Evolutionary conservation across 306 rosid species (phyloP).

Genomic region (Cucurbita argyrosperma): DNA sequence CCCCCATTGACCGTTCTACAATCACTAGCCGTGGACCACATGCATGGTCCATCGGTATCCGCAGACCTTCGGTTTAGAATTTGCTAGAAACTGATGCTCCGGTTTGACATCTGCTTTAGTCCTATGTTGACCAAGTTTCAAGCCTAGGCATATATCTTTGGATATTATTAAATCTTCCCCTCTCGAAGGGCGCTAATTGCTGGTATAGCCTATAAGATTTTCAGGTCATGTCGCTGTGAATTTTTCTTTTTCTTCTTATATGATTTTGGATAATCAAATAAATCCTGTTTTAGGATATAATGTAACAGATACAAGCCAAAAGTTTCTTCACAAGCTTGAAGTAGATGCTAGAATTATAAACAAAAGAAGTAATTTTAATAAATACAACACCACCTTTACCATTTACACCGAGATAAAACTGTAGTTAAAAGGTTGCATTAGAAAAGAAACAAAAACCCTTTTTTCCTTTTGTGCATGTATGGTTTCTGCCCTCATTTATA

Average conservation of each 20-base stretch:
- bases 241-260: background rate
- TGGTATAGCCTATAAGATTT: background rate
- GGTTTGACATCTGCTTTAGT: background rate
- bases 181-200: background rate
- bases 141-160: background rate
- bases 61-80: background rate
- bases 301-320: background rate
- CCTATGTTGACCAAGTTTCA: background rate
- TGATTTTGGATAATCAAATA: background rate
- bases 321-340: background rate
- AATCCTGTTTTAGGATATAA: background rate
- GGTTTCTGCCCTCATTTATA: background rate
- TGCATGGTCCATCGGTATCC: background rate
- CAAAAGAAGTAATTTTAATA: background rate
- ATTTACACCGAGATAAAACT: slow-evolving; percentile 6
- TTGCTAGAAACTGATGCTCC: background rate
- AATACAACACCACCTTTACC: background rate
- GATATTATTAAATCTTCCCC: background rate
- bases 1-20: background rate
- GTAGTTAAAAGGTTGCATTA: background rate
- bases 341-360: background rate
- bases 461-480: slow-evolving; percentile 3
- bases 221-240: background rate
- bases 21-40: background rate
- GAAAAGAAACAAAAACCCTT: background rate